Base-by-base conservation (phyloP, 768 basidiomycete species). In the Kwoniella bestiolae region DNA sequence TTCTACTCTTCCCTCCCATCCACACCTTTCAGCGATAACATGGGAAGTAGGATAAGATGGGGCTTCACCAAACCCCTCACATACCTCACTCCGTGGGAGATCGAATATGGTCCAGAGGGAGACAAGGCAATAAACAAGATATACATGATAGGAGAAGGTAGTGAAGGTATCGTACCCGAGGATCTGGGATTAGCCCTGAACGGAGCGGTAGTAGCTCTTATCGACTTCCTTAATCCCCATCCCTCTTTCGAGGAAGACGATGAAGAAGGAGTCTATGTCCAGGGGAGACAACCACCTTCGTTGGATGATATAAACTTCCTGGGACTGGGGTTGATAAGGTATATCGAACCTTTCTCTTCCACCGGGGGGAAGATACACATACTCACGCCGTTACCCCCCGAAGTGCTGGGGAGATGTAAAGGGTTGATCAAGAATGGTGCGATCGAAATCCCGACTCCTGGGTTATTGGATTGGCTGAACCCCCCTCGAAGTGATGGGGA, bases 401-500 rank as follows among this genome's bases (percentile, higher is more conserved):
- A 74, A 0, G 45, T 84, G 0, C 83, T 95, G 2, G 67, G 28
- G 0, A 53, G 55, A 32, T 67, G 56, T 12, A 75, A 55, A 25
- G 67, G 61, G 14, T 56, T 95, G 3, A 87, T 95, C 50, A 93
- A 91, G 79, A 77, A 77, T 55, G 94, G 94, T 7, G 92, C 93
- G 76, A 83, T 94, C 73, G 92, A 94, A 79, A 81, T 96, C 0
- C 94, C 94, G 0, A 83, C 93, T 0, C 90, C 90, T 87, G 92
- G 90, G 0, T 87, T 92, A 88, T 82, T 96, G 55, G 92, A 94
- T 78, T 89, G 87, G 78, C 76, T 23, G n/a, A 25, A 28, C 3
- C 83, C 81, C 6, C 70, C 74, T 11, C 25, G 11, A 5, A 83
- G 85, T 6, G 86, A 85, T 74, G 86, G 84, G 6, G 86, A 82